A percentile compares a stretch with the other conserved stretches of the same genome.
These are phyloP conservation scores for Lachnellula occidentalis DNA, from an alignment of 2,329 filamentous ascomycete genomes.

Conservation along the genomic window DNA sequence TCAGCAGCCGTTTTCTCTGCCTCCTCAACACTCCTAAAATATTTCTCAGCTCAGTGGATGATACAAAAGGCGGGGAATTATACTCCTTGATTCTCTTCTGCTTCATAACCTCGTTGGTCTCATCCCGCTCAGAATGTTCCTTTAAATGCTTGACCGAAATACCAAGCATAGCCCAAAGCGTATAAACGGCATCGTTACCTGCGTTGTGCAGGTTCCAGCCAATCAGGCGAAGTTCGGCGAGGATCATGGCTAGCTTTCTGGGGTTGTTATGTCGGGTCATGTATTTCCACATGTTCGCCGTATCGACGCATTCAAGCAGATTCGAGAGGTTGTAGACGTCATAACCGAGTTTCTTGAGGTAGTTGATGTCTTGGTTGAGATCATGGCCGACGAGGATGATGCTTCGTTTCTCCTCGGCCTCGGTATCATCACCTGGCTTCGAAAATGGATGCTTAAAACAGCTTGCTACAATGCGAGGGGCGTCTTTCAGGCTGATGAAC, in stretches of 20 bases:
- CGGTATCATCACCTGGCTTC: slow-evolving; percentile 8
- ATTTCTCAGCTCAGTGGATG: not conserved
- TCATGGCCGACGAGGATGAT: slow-evolving; percentile 80
- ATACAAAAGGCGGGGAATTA: not conserved
- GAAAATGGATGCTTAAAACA: slow-evolving; percentile 56
- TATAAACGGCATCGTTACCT: slow-evolving; percentile 80
- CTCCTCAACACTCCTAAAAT: slow-evolving; percentile 11
- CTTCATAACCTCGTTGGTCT: slow-evolving; percentile 14
- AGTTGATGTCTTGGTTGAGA: slow-evolving; percentile 59
- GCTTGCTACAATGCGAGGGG: slow-evolving; percentile 40
- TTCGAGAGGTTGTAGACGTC: slow-evolving; percentile 48
- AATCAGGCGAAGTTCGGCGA: slow-evolving; percentile 58
- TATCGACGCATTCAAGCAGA: slow-evolving; percentile 66
- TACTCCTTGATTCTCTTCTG: slow-evolving; percentile 17
- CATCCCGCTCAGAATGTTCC: slow-evolving; percentile 8
- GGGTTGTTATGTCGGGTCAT: slow-evolving; percentile 48
- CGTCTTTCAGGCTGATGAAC: slow-evolving; percentile 42
- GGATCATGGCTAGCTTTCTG: slow-evolving; percentile 53
- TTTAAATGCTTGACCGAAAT: slow-evolving; percentile 42
- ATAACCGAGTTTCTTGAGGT: slow-evolving; percentile 61
- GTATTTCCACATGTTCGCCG: slow-evolving; percentile 62
- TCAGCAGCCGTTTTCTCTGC: slow-evolving; percentile 8
- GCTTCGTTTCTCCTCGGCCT: slow-evolving; percentile 38
- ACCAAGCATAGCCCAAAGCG: slow-evolving; percentile 65
- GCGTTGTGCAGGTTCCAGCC: slow-evolving; percentile 74